These are phyloP conservation scores for Zygoascus flipseniorum DNA, from an alignment of 805 yeast genomes.

Conservation along the genomic window DNA sequence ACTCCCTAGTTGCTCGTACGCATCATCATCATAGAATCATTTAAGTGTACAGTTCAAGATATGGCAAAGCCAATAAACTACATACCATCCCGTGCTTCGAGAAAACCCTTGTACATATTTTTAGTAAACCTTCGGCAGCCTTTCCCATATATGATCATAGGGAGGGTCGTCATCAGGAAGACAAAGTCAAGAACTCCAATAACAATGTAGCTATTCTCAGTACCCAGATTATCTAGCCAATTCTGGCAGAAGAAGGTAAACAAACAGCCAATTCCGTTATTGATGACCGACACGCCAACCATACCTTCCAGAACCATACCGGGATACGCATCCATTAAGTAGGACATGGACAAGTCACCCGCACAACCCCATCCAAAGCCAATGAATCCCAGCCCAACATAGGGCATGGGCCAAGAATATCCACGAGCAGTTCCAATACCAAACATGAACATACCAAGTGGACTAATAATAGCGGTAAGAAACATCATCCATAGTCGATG, in stretches of 20 bases:
- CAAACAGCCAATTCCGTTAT: constrained; percentile 53
- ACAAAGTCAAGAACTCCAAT: constrained; percentile 48
- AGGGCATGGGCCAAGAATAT: constrained; percentile 44
- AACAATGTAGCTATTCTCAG: constrained; percentile 46
- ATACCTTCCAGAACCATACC: constrained; percentile 46
- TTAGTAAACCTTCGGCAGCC: constrained; percentile 35
- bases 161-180: constrained; percentile 46
- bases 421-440: constrained; percentile 53
- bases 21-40: no score
- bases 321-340: constrained; percentile 48
- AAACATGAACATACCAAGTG: constrained; percentile 48
- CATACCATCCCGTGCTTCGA: constrained; percentile 13
- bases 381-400: constrained; percentile 48
- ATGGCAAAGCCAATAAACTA: neutral
- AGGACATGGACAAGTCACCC: constrained; percentile 51
- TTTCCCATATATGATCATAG: constrained; percentile 55
- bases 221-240: constrained; percentile 45
- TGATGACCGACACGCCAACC: constrained; percentile 49
- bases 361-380: constrained; percentile 50
- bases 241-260: constrained; percentile 54
- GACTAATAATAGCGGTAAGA: constrained; percentile 42
- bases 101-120: constrained; percentile 10
- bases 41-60: no score
- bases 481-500: constrained; percentile 44
- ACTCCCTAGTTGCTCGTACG: no score